A percentile compares a stretch with the other conserved stretches of the same genome.
These are phyloP conservation scores for Limnanthes douglasii DNA, from an alignment of 345 rosid genomes.

Conservation along the genomic window DNA sequence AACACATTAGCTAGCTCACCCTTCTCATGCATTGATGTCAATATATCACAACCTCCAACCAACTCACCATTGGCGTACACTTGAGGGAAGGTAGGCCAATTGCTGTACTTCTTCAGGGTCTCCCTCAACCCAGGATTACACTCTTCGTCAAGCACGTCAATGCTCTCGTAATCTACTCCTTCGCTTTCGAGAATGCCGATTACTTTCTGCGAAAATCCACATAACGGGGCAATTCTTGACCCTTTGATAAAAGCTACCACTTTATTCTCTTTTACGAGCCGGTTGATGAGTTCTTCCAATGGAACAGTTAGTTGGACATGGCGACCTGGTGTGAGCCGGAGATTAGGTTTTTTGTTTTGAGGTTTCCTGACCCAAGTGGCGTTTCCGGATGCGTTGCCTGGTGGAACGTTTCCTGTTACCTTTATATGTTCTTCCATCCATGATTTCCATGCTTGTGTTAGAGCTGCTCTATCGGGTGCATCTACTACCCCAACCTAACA, in stretches of 20 bases:
- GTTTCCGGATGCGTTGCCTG: conserved; percentile 83
- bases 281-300: conserved; percentile 48
- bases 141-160: conserved; percentile 86
- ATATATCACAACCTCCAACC: conserved; percentile 78
- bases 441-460: conserved; percentile 88
- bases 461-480: conserved; percentile 48
- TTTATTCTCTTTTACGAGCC: conserved; percentile 70
- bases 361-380: conserved; percentile 56
- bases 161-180: conserved; percentile 74
- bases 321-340: conserved; percentile 84
- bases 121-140: conserved; percentile 66
- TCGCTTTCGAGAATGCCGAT: conserved; percentile 63
- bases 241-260: conserved; percentile 94
- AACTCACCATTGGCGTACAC: conserved; percentile 67
- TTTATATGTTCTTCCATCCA: conserved; percentile 93
- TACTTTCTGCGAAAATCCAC: conserved; percentile 91
- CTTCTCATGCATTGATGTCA: conserved; percentile 63
- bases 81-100: conserved; percentile 92
- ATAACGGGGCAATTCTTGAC: conserved; percentile 70
- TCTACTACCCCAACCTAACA: conserved; percentile 58
- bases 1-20: conserved; percentile 57
- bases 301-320: conserved; percentile 69
- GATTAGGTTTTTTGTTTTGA: conserved; percentile 59
- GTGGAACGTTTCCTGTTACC: conserved; percentile 67
- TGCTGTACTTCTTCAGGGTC: conserved; percentile 71